Base-by-base conservation (phyloP, 306 rosid genomes). In the Prunus campanulata region DNA sequence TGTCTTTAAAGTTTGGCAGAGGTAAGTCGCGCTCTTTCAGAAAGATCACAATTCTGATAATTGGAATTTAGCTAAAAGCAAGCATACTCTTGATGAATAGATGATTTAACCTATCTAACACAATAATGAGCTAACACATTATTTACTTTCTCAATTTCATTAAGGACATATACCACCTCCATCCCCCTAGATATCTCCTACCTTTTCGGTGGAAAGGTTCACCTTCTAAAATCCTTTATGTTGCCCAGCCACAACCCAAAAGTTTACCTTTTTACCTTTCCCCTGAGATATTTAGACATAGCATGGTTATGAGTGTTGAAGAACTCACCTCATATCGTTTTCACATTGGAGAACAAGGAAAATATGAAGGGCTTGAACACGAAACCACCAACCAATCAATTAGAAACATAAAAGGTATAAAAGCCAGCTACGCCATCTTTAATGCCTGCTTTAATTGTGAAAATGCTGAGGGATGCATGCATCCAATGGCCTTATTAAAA, bases 401-500 rank as follows among this genome's bases (percentile, higher is more conserved):
- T 47, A 69, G 65, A 81, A 74, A 52, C 60, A 65, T 11, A 27
- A 18, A 47, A 20, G 15, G 77, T 32, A 54, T 50, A 66, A 79
- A 77, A 66, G 48, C 68, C 76, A 71, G 64, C 84, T 88, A 95
- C 24, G 84, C 74, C 95, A 92, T 89, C 85, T 95, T 90, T 79
- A 95, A 83, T 55, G 98, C 98, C 83, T 87, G 93, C 82, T 89
- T 95, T 82, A 95, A 84, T 70, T 95, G 96, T 50, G 91, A 85
- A 64, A 95, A 78, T 57, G 93, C 91, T 59, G 93, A 77, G 67
- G 98, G 97, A 85, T 95, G 98, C 85, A 95, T 95, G 83, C 86
- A 86, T 80, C 82, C 82, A 83, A 95, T 92, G 50, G 90, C 90
- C 52, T 91, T 72, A 89, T 85, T 89, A 77, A 95, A 95, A n/a